Conservation (phyloP, 2,329 filamentous ascomycete genomes). For the Penicillium verrucosum region DNA sequence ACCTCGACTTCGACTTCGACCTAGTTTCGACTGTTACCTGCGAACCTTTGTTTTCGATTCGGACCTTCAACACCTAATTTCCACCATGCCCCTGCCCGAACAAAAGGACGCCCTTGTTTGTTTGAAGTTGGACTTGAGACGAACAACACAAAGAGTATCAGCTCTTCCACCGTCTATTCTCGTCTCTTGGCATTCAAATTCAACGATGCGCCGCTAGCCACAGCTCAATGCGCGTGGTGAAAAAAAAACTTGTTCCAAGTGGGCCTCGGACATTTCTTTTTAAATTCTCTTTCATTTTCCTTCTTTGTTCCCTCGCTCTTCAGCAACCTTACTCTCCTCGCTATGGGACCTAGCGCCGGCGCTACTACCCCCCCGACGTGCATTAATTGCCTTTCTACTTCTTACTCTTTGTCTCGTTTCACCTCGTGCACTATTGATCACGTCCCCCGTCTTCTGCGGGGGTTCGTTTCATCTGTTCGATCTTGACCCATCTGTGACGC, state of each 20-base stretch:
- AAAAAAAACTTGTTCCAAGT: not conserved
- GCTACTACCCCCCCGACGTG: slow-evolving; percentile 10
- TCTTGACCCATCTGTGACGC: slow-evolving; percentile 11
- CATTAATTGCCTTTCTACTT: slow-evolving; percentile 18
- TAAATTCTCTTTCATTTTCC: not conserved
- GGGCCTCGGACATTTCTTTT: not conserved
- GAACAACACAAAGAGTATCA: slow-evolving; percentile 1
- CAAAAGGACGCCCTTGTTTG: not conserved
- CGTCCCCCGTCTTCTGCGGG: slow-evolving; percentile 2
- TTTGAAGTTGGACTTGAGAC: not conserved
- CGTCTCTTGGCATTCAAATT: slow-evolving; percentile 1
- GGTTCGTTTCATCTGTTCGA: slow-evolving; percentile 3
- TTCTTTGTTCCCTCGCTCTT: slow-evolving; percentile 2
- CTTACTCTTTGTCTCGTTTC: slow-evolving; percentile 11
- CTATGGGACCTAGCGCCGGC: slow-evolving; percentile 18
- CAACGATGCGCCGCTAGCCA: not conserved
- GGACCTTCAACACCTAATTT: slow-evolving; percentile 15
- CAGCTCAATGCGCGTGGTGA: not conserved
- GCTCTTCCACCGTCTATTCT: not conserved
- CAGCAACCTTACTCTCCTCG: slow-evolving; percentile 6
- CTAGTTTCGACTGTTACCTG: slow-evolving; percentile 22
- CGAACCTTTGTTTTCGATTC: slow-evolving; percentile 25
- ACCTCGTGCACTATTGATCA: not conserved
- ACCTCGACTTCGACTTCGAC: slow-evolving; percentile 24
- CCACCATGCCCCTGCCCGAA: not conserved